These are phyloP conservation scores for Beauveria scarabaeidicola DNA, from an alignment of 2,329 filamentous ascomycete species.

Conservation along the genomic window DNA sequence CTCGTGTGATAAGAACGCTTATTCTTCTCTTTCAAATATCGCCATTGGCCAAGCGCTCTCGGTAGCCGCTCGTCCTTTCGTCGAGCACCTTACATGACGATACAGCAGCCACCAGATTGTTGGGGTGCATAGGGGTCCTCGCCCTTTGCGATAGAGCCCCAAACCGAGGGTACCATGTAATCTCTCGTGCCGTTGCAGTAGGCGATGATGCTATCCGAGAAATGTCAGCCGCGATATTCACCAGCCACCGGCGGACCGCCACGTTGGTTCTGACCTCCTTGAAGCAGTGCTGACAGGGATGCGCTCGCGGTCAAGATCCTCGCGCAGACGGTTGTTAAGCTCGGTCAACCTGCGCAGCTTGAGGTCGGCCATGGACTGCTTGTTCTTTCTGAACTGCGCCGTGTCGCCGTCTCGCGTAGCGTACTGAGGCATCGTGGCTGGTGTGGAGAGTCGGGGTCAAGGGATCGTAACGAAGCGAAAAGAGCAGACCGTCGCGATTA, in stretches of 20 bases:
- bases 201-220: slow-evolving; percentile 68
- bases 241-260: not conserved
- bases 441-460: slow-evolving; percentile 1
- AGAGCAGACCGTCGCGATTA: slow-evolving; percentile 4
- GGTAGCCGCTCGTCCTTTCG: not conserved
- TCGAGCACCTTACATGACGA: slow-evolving; percentile 65
- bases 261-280: slow-evolving; percentile 54
- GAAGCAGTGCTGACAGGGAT: slow-evolving; percentile 94
- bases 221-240: not conserved
- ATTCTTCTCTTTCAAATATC: not conserved
- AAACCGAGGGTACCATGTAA: slow-evolving; percentile 97
- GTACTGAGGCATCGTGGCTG: slow-evolving; percentile 53
- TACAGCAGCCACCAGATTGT: slow-evolving; percentile 86
- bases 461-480: slow-evolving; percentile 12
- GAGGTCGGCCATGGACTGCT: slow-evolving; percentile 98
- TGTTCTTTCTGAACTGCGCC: slow-evolving; percentile 76
- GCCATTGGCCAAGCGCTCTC: not conserved
- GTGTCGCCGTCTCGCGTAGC: slow-evolving; percentile 60
- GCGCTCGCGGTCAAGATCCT: slow-evolving; percentile 89
- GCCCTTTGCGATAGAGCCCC: slow-evolving; percentile 87
- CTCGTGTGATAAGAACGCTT: not conserved
- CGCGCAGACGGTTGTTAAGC: slow-evolving; percentile 89
- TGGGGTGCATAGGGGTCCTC: slow-evolving; percentile 98
- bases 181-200: slow-evolving; percentile 98
- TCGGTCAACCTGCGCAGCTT: slow-evolving; percentile 95